Evolutionary conservation across 306 rosid species (phyloP), one percentile per base, ranked within the genome.

Genomic region (Lathyrus oleraceus): DNA sequence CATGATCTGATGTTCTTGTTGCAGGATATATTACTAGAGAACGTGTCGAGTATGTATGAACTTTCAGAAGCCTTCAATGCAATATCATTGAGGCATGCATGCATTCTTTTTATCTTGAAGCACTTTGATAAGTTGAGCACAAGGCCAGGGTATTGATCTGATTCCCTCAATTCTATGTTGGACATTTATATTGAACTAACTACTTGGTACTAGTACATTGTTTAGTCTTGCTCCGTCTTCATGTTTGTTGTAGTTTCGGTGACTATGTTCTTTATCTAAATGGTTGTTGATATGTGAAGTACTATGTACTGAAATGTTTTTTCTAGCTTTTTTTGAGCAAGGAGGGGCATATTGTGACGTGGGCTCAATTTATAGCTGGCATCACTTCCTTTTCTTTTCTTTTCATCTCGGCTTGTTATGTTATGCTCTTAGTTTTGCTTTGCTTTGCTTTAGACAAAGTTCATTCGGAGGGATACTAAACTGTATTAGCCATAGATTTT

Each of bases 21-120:
- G 11, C 87, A 94, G 99, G 97, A 94, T 80, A 87, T 91, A 83
- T 94, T 92, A 43, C 73, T 87, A 85, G 97, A 88, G 67, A 88
- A 87, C 61, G 97, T 94, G 42, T 77, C 96, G 51, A 87, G 86
- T 79, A 94, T 94, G 97, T 94, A 94, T 60, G 99, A 94, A 80
- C 99, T 94, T 75, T 87, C 99, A 32, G 99, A 91, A 87, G 96
- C 97, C 77, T 94, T 94, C 71, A 81, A 84, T 69, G 99, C 97
- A 14, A 81, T 87, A 74, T 91, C 99, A n/a, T 82, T 94, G 84
- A 84, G 97, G 87, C 96, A 94, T 67, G 70, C 91, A 32, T 94
- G 99, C 90, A 91, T 91, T 65, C 85, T 91, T 72, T 94, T 85
- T 79, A 87, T 91, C 72, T 83, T 94, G 90, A 92, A 94, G 81